phyloP scores from a whole-genome alignment of 2,329 filamentous ascomycete genomes.

The Aspergillus persii region DNA sequence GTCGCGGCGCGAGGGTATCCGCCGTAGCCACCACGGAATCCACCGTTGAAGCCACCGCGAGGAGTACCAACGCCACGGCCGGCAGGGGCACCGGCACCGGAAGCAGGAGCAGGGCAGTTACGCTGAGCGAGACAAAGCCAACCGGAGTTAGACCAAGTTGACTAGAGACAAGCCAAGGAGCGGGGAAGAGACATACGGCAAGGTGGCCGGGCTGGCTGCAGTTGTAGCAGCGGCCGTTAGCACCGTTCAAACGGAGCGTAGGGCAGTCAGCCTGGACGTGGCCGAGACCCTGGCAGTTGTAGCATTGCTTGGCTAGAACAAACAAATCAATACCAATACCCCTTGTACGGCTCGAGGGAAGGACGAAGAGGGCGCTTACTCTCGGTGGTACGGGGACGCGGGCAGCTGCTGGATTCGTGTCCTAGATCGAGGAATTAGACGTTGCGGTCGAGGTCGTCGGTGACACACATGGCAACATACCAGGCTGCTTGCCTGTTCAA shows the following conservation, averaged over 20 bases:
- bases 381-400: constrained; percentile 92
- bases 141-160: background rate
- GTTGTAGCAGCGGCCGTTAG: constrained; percentile 90
- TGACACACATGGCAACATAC: constrained; percentile 30
- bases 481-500: constrained; percentile 45
- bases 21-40: constrained; percentile 71
- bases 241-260: constrained; percentile 83
- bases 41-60: constrained; percentile 63
- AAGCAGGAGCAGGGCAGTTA: constrained; percentile 75
- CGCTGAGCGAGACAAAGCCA: constrained; percentile 53
- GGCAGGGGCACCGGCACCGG: constrained; percentile 57
- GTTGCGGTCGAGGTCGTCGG: constrained; percentile 13
- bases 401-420: constrained; percentile 97
- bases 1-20: constrained; percentile 56
- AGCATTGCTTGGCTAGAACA: constrained; percentile 87
- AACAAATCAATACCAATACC: constrained; percentile 15
- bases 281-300: constrained; percentile 97
- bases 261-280: constrained; percentile 99
- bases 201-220: constrained; percentile 92
- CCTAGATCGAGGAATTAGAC: constrained; percentile 51
- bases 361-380: constrained; percentile 49
- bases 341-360: constrained; percentile 3
- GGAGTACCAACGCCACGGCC: constrained; percentile 64
- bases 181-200: constrained; percentile 61
- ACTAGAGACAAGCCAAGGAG: background rate